Evolutionary conservation across 2,329 filamentous ascomycete genomes (phyloP).

Genomic region (Colletotrichum plurivorum): DNA sequence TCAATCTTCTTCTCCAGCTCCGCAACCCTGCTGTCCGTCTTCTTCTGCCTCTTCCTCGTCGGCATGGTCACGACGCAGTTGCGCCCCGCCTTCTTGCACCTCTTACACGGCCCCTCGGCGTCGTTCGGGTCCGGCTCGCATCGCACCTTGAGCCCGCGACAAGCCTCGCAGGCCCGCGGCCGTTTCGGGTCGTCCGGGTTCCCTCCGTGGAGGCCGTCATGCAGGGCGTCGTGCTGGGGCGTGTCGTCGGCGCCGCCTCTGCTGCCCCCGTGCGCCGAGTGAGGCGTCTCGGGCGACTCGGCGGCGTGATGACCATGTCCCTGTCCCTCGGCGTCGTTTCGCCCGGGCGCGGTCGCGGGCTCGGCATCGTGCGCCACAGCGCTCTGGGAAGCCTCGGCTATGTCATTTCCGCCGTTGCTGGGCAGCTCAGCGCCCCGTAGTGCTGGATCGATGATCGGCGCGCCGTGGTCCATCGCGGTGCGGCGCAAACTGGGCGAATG

Average conservation of each 20-base stretch:
- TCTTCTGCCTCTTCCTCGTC: constrained; percentile 86
- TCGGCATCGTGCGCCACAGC: constrained; percentile 15
- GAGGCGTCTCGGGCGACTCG: constrained; percentile 32
- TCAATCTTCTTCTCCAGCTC: constrained; percentile 96
- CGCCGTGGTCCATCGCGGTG: constrained; percentile 34
- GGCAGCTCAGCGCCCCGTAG: constrained; percentile 25
- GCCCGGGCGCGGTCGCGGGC: constrained; percentile 12
- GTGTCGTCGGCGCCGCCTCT: constrained; percentile 23
- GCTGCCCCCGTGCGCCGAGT: constrained; percentile 24
- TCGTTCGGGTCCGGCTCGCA: constrained; percentile 82
- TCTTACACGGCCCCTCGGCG: constrained; percentile 75
- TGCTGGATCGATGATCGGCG: constrained; percentile 38
- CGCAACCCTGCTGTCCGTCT: constrained; percentile 89
- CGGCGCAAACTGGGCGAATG: constrained; percentile 15
- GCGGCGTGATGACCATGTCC: constrained; percentile 21
- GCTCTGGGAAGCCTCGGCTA: neutral
- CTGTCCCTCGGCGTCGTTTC: constrained; percentile 14
- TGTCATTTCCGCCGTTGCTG: constrained; percentile 3
- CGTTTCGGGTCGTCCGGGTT: constrained; percentile 70
- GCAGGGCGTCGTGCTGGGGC: constrained; percentile 23
- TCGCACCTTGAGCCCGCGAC: constrained; percentile 83
- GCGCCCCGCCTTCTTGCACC: constrained; percentile 86
- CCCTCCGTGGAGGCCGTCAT: constrained; percentile 24
- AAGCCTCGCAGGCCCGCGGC: constrained; percentile 81
- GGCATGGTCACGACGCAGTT: constrained; percentile 83